Percentiles rank a stretch among this genome's conserved stretches.
Evolutionary conservation across 2,329 filamentous ascomycete genomes (phyloP).

Genomic region (Penicillium corylophilum): DNA sequence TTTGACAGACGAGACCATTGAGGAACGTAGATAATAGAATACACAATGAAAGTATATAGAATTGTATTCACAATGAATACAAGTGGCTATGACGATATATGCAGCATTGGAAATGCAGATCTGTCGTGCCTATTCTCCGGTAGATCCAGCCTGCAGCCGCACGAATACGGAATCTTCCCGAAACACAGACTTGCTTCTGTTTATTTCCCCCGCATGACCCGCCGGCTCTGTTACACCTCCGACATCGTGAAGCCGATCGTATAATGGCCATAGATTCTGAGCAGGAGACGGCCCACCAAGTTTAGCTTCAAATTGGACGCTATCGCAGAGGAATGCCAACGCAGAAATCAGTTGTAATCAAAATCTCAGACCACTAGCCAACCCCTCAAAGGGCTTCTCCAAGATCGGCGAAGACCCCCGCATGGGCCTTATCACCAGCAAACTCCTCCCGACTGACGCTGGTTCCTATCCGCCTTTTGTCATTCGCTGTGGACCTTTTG

Average conservation of each 20-base stretch:
- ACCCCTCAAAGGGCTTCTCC: background rate
- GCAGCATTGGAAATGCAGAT: background rate
- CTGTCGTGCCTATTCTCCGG: background rate
- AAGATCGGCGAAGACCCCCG: background rate
- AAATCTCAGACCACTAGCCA: background rate
- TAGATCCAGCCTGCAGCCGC: background rate
- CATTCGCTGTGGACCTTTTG: conserved; percentile 13
- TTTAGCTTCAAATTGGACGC: background rate
- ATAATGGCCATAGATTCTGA: background rate
- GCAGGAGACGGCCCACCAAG: background rate
- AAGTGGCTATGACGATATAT: background rate
- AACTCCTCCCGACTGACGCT: background rate
- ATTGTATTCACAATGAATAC: too few relatives aligned
- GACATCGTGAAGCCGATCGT: background rate
- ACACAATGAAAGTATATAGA: background rate
- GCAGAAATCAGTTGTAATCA: background rate
- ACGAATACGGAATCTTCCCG: background rate
- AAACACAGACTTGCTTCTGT: background rate
- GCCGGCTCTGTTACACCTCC: background rate
- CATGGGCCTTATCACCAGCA: background rate
- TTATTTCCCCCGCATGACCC: background rate
- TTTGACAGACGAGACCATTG: too few relatives aligned
- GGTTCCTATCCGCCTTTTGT: conserved; percentile 17
- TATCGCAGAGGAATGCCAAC: background rate
- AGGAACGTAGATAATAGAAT: background rate